Conservation (phyloP, 73 alveolate species). For the Breviolum minutum region DNA sequence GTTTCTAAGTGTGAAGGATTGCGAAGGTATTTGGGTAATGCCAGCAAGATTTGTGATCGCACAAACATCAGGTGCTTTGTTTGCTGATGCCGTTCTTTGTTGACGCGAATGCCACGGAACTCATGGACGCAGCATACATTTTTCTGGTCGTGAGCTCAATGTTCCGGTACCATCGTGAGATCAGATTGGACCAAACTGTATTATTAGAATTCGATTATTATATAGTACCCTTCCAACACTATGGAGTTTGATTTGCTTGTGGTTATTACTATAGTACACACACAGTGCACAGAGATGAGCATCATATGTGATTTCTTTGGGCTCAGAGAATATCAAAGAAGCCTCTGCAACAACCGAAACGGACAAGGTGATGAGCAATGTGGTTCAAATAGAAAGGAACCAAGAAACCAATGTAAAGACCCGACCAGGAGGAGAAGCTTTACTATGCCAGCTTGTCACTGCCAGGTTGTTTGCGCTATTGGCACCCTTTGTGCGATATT, state of each 20-base stretch:
- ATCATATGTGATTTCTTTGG: background rate
- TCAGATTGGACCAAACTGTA: background rate
- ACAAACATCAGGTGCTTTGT: constrained; percentile 47
- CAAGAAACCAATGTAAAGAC: too few species aligned
- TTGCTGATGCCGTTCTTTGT: constrained; percentile 86
- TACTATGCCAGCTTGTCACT: background rate
- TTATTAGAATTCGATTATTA: too few species aligned
- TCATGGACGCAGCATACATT: constrained; percentile 21
- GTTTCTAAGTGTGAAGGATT: too few species aligned
- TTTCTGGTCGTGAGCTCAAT: constrained; percentile 25
- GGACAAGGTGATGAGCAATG: too few species aligned
- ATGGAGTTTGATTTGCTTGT: too few species aligned
- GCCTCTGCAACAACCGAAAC: too few species aligned
- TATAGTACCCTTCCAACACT: too few species aligned
- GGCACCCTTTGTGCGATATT: background rate
- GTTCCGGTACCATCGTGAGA: background rate
- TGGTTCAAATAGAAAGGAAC: too few species aligned
- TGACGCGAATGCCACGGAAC: constrained; percentile 62
- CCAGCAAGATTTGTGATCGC: too few species aligned
- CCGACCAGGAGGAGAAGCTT: too few species aligned
- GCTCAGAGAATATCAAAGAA: background rate
- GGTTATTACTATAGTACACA: too few species aligned
- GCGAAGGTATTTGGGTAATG: too few species aligned
- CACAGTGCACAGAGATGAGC: background rate
- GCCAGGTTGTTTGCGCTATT: constrained; percentile 34